Conservation (phyloP, 495 filamentous ascomycete species). For the Lophium mytilinum region DNA sequence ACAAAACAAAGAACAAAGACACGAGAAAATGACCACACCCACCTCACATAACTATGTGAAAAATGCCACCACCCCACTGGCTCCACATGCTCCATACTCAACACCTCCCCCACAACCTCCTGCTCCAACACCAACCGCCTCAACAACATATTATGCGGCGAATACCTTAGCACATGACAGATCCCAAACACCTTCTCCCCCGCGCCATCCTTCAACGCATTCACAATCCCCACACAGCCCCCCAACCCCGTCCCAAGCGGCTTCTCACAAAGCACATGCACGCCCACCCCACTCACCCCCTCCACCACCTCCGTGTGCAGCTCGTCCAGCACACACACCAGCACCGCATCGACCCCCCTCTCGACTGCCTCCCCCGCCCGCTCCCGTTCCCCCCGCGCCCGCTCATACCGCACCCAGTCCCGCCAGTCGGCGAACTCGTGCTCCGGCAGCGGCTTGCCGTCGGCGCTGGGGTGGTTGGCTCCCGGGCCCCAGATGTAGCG, state of each 20-base stretch:
- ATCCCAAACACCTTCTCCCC: slow-evolving; percentile 65
- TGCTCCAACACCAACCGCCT: slow-evolving; percentile 68
- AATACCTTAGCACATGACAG: slow-evolving; percentile 55
- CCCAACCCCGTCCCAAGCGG: slow-evolving; percentile 70
- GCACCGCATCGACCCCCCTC: slow-evolving; percentile 60
- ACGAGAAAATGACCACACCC: slow-evolving; percentile 10
- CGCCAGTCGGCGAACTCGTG: slow-evolving; percentile 68
- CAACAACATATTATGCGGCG: slow-evolving; percentile 80
- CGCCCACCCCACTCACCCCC: slow-evolving; percentile 51
- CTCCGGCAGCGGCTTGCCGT: slow-evolving; percentile 37
- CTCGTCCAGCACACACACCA: slow-evolving; percentile 85
- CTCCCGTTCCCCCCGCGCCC: slow-evolving; percentile 39
- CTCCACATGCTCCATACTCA: slow-evolving; percentile 84
- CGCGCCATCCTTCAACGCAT: slow-evolving; percentile 39
- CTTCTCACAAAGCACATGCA: slow-evolving; percentile 93
- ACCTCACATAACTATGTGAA: slow-evolving; percentile 81
- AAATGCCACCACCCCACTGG: slow-evolving; percentile 98
- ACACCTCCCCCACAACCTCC: slow-evolving; percentile 70
- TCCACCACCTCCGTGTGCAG: slow-evolving; percentile 73
- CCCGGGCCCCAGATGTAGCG: slow-evolving; percentile 57
- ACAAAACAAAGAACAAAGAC: not conserved
- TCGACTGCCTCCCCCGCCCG: slow-evolving; percentile 15
- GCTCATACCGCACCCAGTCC: slow-evolving; percentile 61
- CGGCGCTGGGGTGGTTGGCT: not conserved
- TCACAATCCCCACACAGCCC: slow-evolving; percentile 69